Conservation (phyloP, 345 rosid genomes). For the Citrus maxima region DNA sequence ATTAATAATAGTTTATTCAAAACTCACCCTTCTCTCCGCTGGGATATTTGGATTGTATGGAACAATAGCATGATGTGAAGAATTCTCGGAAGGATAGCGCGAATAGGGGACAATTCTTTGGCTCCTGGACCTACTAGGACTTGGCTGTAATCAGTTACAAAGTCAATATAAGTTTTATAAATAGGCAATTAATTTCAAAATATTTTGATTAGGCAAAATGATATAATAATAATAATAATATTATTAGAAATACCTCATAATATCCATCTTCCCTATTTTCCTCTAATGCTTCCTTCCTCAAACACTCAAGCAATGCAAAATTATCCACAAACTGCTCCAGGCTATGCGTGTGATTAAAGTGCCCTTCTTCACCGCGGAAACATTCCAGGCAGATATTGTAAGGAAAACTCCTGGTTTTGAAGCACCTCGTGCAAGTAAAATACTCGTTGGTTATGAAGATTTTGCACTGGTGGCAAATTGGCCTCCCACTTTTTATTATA, state of each 20-base stretch:
- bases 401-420: not conserved
- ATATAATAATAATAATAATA: too few species aligned
- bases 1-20: too few species aligned
- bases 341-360: not conserved
- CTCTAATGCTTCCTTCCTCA: not conserved
- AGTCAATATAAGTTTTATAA: too few species aligned
- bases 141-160: too few species aligned
- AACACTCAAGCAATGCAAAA: not conserved
- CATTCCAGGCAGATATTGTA: not conserved
- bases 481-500: not conserved
- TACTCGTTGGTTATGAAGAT: not conserved
- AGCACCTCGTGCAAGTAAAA: not conserved
- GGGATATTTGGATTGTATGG: not conserved
- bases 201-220: too few species aligned
- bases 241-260: too few species aligned
- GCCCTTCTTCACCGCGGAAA: not conserved
- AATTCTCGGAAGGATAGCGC: not conserved
- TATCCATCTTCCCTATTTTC: too few species aligned
- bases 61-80: not conserved
- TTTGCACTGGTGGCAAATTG: not conserved
- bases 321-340: not conserved
- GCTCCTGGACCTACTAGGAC: too few species aligned
- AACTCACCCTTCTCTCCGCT: too few species aligned
- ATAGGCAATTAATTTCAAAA: too few species aligned
- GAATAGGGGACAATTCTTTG: too few species aligned